phyloP scores from a whole-genome alignment of 169 alveolate species.

The Plasmodium gaboni region DNA sequence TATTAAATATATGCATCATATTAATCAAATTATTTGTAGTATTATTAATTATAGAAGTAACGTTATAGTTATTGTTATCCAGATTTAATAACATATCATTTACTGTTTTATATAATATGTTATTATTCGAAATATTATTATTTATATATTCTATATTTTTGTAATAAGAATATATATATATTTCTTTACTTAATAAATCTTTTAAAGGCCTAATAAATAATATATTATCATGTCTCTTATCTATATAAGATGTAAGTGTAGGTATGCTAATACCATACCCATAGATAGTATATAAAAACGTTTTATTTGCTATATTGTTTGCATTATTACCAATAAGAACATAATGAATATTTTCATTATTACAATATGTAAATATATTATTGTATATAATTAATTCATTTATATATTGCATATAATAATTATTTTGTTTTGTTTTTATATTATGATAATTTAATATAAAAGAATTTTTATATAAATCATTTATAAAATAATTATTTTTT shows the following conservation, averaged over 20 bases:
- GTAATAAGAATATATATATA: slow-evolving; percentile 57
- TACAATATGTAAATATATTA: slow-evolving; percentile 54
- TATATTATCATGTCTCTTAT: slow-evolving; percentile 32
- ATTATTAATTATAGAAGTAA: slow-evolving; percentile 38
- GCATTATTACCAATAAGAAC: slow-evolving; percentile 71
- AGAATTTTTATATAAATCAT: slow-evolving; percentile 15
- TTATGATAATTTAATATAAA: slow-evolving; percentile 23
- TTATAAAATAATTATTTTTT: slow-evolving; percentile 56
- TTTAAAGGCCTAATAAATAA: slow-evolving; percentile 56
- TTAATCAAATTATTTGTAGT: slow-evolving; percentile 24
- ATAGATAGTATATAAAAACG: slow-evolving; percentile 53
- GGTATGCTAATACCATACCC: slow-evolving; percentile 71
- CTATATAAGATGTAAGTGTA: slow-evolving; percentile 42
- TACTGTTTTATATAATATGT: slow-evolving; percentile 35
- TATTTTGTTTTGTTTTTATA: slow-evolving; percentile 46
- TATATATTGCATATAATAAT: slow-evolving; percentile 63
- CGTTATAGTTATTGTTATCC: slow-evolving; percentile 34
- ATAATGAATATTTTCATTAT: slow-evolving; percentile 50
- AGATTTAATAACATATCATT: slow-evolving; percentile 48
- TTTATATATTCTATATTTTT: slow-evolving; percentile 46
- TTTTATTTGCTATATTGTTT: slow-evolving; percentile 67
- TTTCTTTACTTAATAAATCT: slow-evolving; percentile 67
- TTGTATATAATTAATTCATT: slow-evolving; percentile 60
- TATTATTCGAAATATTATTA: slow-evolving; percentile 17
- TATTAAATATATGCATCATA: neutral